phyloP scores from a whole-genome alignment of 306 rosid genomes.

The Glycine tomentella region DNA sequence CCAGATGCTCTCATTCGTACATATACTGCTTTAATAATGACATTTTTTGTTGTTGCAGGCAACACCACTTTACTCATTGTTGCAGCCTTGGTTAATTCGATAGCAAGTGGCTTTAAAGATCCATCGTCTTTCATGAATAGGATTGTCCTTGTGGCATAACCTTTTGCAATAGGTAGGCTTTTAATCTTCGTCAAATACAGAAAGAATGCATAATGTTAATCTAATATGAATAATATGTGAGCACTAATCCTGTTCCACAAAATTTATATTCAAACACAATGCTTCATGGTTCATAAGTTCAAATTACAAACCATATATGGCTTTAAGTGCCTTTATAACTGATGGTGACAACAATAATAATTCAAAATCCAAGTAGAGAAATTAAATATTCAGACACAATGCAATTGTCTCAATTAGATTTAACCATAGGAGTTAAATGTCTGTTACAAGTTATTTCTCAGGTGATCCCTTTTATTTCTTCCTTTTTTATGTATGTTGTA shows the following conservation, averaged over 20 bases:
- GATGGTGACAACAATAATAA: no score
- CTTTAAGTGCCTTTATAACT: background rate
- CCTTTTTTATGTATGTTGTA: no score
- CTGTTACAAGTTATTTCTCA: no score
- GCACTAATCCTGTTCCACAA: slow-evolving; percentile 56
- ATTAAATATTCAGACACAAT: no score
- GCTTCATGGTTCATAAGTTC: background rate
- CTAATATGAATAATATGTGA: slow-evolving; percentile 68
- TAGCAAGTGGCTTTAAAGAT: slow-evolving; percentile 72
- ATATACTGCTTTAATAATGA: no score
- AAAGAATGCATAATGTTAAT: slow-evolving; percentile 71
- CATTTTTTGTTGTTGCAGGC: no score
- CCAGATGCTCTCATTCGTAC: no score
- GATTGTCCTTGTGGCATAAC: slow-evolving; percentile 70
- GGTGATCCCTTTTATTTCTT: no score
- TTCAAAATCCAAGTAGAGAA: no score
- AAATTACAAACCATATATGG: background rate
- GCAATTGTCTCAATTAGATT: no score
- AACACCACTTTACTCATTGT: no score
- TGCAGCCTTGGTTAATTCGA: slow-evolving; percentile 65
- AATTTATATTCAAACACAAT: background rate
- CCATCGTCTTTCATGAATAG: slow-evolving; percentile 70
- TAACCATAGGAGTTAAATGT: no score
- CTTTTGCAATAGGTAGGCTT: slow-evolving; percentile 42
- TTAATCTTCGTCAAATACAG: slow-evolving; percentile 67